A percentile compares a stretch with the other conserved stretches of the same genome.
phyloP scores from a whole-genome alignment of 768 basidiomycete species.

The Porpolomopsis calyptriformis region DNA sequence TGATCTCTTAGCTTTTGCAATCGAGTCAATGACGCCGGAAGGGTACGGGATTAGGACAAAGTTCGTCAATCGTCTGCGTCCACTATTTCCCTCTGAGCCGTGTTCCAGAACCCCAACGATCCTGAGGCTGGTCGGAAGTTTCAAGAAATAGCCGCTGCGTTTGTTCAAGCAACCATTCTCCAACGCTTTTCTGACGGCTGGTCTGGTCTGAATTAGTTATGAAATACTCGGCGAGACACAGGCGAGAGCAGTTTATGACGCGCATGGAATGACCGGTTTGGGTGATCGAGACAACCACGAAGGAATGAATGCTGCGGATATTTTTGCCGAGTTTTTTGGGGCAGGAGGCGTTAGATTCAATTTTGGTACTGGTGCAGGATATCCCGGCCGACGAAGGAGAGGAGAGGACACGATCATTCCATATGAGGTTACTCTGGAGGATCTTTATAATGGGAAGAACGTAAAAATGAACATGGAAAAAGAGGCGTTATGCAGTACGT shows the following conservation, averaged over 20 bases:
- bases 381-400: conserved; percentile 38
- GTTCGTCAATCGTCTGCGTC: conserved; percentile 23
- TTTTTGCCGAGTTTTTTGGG: conserved; percentile 70
- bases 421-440: conserved; percentile 83
- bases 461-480: conserved; percentile 87
- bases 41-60: conserved; percentile 48
- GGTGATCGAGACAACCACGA: conserved; percentile 35
- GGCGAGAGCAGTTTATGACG: conserved; percentile 62
- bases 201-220: conserved; percentile 38
- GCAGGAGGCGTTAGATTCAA: conserved; percentile 51
- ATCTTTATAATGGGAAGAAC: conserved; percentile 84
- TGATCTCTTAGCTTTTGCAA: conserved; percentile 5
- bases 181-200: conserved; percentile 5
- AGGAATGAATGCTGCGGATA: conserved; percentile 51
- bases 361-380: conserved; percentile 42
- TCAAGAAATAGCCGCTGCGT: conserved; percentile 86
- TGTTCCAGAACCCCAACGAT: conserved; percentile 77
- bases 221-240: conserved; percentile 70
- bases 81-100: no score
- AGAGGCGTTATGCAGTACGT: conserved; percentile 64
- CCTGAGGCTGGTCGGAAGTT: conserved; percentile 75
- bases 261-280: conserved; percentile 60
- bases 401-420: conserved; percentile 68
- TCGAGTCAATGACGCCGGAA: not conserved
- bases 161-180: conserved; percentile 21